phyloP scores from a whole-genome alignment of 768 basidiomycete species.

The Russula brevipes region DNA sequence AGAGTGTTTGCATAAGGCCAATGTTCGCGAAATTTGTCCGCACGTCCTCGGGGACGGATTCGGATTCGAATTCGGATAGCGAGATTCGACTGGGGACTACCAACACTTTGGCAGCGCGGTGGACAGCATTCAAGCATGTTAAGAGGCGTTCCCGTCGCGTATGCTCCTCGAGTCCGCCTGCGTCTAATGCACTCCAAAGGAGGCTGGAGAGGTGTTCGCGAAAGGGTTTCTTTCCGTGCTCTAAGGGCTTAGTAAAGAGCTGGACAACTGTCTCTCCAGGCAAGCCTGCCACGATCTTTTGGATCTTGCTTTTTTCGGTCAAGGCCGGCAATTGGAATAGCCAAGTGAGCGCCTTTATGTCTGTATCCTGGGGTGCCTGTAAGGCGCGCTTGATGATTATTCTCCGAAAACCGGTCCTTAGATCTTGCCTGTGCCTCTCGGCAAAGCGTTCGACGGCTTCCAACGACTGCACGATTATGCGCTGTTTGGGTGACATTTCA shows the following conservation, averaged over 20 bases:
- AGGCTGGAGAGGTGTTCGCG: slow-evolving; percentile 1
- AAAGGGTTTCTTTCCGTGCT: not conserved
- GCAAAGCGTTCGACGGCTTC: not conserved
- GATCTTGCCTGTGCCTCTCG: not conserved
- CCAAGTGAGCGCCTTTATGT: slow-evolving; percentile 1
- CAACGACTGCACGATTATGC: not conserved
- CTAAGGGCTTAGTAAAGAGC: not conserved
- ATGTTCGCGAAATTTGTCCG: not conserved
- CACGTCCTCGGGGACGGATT: not conserved
- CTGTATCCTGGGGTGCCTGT: not conserved
- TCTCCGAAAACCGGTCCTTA: not conserved
- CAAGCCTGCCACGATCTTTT: slow-evolving; percentile 1
- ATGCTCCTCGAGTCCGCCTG: not conserved
- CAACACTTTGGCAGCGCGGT: not conserved
- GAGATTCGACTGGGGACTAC: no score
- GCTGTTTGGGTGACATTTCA: not conserved
- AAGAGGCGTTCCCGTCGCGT: not conserved
- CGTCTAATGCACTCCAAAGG: not conserved
- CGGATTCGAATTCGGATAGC: not conserved
- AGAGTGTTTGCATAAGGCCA: no score
- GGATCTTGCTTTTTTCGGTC: not conserved
- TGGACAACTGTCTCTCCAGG: not conserved
- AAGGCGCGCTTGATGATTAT: not conserved
- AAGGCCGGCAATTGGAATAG: not conserved
- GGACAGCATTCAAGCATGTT: slow-evolving; percentile 1